Evolutionary conservation across 1,139 yeast genomes (phyloP), one percentile per base, ranked within the genome.

Genomic region (Debaryomyces singareniensis): DNA sequence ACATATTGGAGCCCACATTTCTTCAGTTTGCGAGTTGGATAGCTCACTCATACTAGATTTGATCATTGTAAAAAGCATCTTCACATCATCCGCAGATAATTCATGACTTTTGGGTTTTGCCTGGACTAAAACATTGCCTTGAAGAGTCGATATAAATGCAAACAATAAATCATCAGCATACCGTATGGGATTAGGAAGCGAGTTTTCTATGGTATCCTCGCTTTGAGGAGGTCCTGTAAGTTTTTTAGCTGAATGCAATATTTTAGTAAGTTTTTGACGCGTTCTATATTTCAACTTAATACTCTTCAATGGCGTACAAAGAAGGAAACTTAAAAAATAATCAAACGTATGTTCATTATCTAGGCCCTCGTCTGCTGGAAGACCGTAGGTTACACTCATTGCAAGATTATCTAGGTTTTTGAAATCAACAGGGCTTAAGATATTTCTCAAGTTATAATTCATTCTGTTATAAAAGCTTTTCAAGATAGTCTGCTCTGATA

Each of bases 1-100:
- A 51, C 98, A 91, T 2, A 91, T 66, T 0, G 98, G 98, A 10
- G 86, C 73, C 97, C 97, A 91, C 37, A 86, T 73, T 45, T 89
- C 96, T 42, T 83, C 91, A 13, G 51, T 39, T 2, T 41, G 35
- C 3, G 43, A 32, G 3, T 44, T 22, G 6, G 25, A 25, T 12
- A 25, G 20, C n/a, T 29, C 30, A 3, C 24, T 55, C 11, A 53
- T 38, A 16, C 28, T 16, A 16, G 6, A 14, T 20, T 55, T 35
- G 4, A 64, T 48, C 26, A 58, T 51, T 7, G 58, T 42, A 5
- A 61, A 37, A 16, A 65, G 43, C 5, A 55, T 43, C 15, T 50
- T 48, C 24, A 63, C 31, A 42, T 67, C 73, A 25, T 51, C 42
- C 31, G 57, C 53, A 3, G 51, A 36, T 13, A 67, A 40, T 4